Evolutionary conservation across 2,329 filamentous ascomycete species (phyloP).

Genomic region (Cladorrhinum sp.): DNA sequence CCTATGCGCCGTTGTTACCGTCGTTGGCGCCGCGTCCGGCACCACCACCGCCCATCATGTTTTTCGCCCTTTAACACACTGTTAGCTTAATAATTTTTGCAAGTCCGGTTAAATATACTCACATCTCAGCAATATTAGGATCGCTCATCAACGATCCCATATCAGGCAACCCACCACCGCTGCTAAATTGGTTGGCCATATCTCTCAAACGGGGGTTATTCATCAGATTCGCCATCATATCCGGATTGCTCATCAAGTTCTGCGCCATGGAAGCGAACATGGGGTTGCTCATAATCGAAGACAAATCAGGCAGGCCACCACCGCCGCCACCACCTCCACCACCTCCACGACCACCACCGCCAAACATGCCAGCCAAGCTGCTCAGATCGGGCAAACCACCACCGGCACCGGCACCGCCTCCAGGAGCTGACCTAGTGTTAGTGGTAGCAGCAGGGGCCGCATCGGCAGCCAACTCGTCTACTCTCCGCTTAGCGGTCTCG

Average conservation of each 20-base stretch:
- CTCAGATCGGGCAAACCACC: conserved; percentile 68
- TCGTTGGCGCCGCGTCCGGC: conserved; percentile 19
- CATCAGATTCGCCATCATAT: conserved; percentile 89
- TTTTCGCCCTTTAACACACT: conserved; percentile 27
- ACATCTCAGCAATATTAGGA: conserved; percentile 90
- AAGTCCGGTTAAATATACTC: conserved; percentile 43
- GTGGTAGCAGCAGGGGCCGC: conserved; percentile 37
- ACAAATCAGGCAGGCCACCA: conserved; percentile 84
- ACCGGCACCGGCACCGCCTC: conserved; percentile 47
- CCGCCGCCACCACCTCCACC: conserved; percentile 60
- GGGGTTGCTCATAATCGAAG: conserved; percentile 89
- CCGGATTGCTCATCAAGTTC: conserved; percentile 95
- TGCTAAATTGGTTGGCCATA: conserved; percentile 78
- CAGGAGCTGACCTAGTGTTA: background rate
- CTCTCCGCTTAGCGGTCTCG: conserved; percentile 85
- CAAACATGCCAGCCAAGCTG: conserved; percentile 70
- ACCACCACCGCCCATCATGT: conserved; percentile 31
- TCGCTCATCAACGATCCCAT: conserved; percentile 84
- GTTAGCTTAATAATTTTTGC: background rate
- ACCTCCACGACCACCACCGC: conserved; percentile 45
- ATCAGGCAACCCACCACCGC: conserved; percentile 85
- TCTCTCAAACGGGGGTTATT: conserved; percentile 84
- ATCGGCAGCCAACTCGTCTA: conserved; percentile 70
- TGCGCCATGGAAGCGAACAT: conserved; percentile 98
- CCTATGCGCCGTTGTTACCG: background rate